Evolutionary conservation across 2,329 filamentous ascomycete species (phyloP).

Genomic region (Rugonectria rugulosa): DNA sequence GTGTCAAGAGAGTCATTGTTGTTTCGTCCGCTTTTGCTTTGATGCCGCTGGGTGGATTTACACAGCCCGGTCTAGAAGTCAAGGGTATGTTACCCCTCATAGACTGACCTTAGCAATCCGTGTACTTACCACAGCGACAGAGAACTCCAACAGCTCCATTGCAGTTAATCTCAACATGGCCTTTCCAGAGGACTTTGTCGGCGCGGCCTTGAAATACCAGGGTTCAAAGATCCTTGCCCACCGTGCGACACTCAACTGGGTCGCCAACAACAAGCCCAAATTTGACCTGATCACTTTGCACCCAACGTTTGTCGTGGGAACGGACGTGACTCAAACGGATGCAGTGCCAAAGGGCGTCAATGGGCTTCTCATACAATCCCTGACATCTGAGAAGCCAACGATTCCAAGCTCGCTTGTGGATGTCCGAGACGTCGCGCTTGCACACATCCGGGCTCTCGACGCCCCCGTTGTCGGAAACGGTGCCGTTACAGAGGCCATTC

Average conservation of each 20-base stretch:
- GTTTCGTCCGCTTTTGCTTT: slow-evolving; percentile 24
- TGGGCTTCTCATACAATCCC: slow-evolving; percentile 15
- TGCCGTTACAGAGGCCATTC: background rate
- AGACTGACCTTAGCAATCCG: background rate
- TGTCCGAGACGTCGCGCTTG: slow-evolving; percentile 22
- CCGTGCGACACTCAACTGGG: slow-evolving; percentile 25
- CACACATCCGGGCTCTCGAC: slow-evolving; percentile 5
- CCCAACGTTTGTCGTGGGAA: slow-evolving; percentile 23
- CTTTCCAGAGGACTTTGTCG: slow-evolving; percentile 6
- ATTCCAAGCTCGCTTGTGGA: slow-evolving; percentile 15
- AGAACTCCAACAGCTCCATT: background rate
- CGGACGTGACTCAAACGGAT: slow-evolving; percentile 19
- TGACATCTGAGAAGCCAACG: slow-evolving; percentile 10
- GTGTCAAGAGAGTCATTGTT: slow-evolving; percentile 21
- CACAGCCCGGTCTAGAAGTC: background rate
- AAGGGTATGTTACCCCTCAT: slow-evolving; percentile 5
- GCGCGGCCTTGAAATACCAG: slow-evolving; percentile 13
- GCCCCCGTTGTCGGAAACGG: background rate
- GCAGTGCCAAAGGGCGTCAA: slow-evolving; percentile 37
- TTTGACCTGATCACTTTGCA: slow-evolving; percentile 20
- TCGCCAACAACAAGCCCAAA: slow-evolving; percentile 11
- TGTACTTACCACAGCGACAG: background rate
- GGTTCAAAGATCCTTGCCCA: slow-evolving; percentile 27
- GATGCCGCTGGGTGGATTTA: slow-evolving; percentile 11
- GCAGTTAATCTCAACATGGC: slow-evolving; percentile 5